Evolutionary conservation across 1,284 basidiomycete genomes (phyloP).

Genomic region (Moesziomyces globuligerus): DNA sequence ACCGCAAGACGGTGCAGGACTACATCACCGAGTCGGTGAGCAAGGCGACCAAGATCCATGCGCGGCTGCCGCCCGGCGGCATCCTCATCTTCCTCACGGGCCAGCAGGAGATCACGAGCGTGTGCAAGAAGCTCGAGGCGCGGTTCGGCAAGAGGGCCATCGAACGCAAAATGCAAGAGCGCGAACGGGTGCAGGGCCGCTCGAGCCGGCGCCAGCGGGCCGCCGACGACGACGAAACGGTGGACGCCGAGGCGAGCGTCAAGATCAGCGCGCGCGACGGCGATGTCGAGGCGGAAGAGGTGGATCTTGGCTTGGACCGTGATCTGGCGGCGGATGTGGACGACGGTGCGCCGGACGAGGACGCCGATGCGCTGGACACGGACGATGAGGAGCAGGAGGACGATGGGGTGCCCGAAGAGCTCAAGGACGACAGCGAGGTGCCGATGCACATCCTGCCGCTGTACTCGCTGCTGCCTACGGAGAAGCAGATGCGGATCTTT

Average conservation of each 20-base stretch:
- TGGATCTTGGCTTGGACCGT: constrained; percentile 75
- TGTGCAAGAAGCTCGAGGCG: constrained; percentile 79
- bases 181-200: constrained; percentile 25
- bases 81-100: constrained; percentile 81
- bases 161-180: constrained; percentile 68
- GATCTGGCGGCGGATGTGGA: constrained; percentile 71
- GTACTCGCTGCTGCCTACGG: constrained; percentile 78
- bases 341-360: constrained; percentile 67
- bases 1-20: constrained; percentile 82
- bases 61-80: constrained; percentile 77
- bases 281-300: constrained; percentile 81
- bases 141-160: constrained; percentile 79
- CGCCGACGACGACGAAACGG: constrained; percentile 15
- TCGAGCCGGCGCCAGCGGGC: constrained; percentile 16
- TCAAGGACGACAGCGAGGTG: constrained; percentile 54
- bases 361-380: constrained; percentile 67
- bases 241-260: constrained; percentile 51
- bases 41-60: constrained; percentile 84
- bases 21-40: constrained; percentile 90
- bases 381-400: constrained; percentile 55
- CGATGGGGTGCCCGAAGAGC: constrained; percentile 51
- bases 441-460: constrained; percentile 75
- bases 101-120: constrained; percentile 78
- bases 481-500: constrained; percentile 81
- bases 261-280: constrained; percentile 39